Evolutionary conservation across 208 protist genomes (phyloP), one percentile per base, ranked within the genome.

Genomic region (Leishmania guyanensis): DNA sequence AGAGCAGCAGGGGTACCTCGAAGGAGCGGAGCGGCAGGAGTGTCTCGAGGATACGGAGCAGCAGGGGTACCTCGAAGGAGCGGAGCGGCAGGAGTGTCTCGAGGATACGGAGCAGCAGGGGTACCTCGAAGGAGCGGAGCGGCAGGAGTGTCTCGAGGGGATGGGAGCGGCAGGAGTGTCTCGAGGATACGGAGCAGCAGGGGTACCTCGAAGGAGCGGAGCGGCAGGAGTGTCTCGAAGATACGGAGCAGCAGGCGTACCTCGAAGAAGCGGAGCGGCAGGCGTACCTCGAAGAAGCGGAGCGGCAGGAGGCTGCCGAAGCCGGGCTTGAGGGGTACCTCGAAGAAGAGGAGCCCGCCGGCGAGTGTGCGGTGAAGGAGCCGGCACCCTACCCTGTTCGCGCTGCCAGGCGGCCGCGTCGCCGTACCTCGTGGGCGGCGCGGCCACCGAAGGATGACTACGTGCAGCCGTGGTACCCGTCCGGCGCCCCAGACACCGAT

Each of bases 381-480:
- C 71, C 58, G 70, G 77, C 70, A 16, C 62, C 33, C 5, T 85
- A 82, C 78, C 51, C 78, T 36, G 73, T 71, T 33, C 54, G 53
- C 20, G 72, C 51, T 4, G 50, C 17, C 39, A 16, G 39, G 16
- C 60, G 33, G 33, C 29, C 8, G 56, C 82, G 54, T 51, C 82
- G 82, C 64, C 77, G 77, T 50, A 5, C 75, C 22, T 81, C 62
- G n/a, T 85, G 72, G 84, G 56, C 22, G 75, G 51, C 53, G 20
- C 39, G 3, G 54, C n/a, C 64, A 14, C 26, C 20, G 46, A 56
- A 29, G 60, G 80, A 36, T 43, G 81, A 62, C 54, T 94, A 89
- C 85, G 80, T 87, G 80, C 80, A 91, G 77, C 93, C 93, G 36
- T 97, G 90, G 89, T 95, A 89, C 79, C 92, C 92, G 33, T 77